Base-by-base conservation (phyloP, 768 basidiomycete genomes). In the Lactifluus hygrophoroides region DNA sequence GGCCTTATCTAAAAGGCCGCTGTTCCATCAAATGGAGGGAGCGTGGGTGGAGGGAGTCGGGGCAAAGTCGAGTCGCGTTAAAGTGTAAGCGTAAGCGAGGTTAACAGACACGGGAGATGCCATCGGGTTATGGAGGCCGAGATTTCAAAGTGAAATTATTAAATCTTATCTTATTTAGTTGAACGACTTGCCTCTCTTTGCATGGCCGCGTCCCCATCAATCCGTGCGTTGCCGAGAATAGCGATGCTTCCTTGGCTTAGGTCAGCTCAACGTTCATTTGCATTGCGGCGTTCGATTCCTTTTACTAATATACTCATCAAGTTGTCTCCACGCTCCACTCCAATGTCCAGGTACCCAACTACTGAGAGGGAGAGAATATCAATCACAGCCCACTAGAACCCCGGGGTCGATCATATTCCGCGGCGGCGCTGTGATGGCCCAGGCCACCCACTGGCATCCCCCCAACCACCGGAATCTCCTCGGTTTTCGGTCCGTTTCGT, bases 71-170 rank as follows among this genome's bases (percentile, higher is more conserved):
- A 30, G 6, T 58, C 27, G 51, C 50, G 21, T 52, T 46, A 52
- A 53, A 53, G 57, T 35, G 57, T 51, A 38, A 53, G 45, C 21
- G 27, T 52, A 7, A 1, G 38, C 13, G 7, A 11, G 40, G 48
- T n/a, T n/a, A n/a, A n/a, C n/a, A n/a, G n/a, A 54, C 27, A 46
- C 52, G 51, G 57, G 32, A 58, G 19, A 49, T 43, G 57, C 51
- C 47, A 54, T 37, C 50, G 50, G 57, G 19, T 17, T 57, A 27
- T 21, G 43, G 51, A 57, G 34, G 17, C 56, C 56, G 56, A 50
- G 46, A 49, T 23, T 10, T 28, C n/a, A 25, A n/a, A n/a, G 32
- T 23, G 16, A 45, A 28, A 48, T 30, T 49, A 48, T 30, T 49
- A 23, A 27, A 49, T 53, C 21, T 21, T 35, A 23, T 30, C 32